Base-by-base conservation (phyloP, 2,329 filamentous ascomycete species). In the Aureobasidium sp. region DNA sequence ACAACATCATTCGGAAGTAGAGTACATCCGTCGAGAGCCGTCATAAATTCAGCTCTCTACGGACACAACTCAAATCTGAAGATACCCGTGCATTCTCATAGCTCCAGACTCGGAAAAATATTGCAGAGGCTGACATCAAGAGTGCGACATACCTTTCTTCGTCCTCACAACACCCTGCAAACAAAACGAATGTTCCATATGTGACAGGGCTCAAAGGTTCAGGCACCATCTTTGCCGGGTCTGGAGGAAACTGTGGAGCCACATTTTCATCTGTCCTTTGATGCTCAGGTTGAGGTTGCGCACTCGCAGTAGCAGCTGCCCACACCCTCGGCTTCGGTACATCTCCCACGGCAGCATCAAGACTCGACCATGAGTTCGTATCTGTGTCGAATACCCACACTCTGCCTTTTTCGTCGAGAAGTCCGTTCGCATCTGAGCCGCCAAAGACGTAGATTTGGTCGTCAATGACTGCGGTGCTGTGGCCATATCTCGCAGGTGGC, bases 131-230 rank as follows among this genome's bases (percentile, higher is more conserved):
- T 22, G n/a, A 44, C 22, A 22, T 44, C 9, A 6, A n/a, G 12
- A 17, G 27, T 3, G 9, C 9, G 12, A 53, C 22, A 22, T 59
- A 64, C 1, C 72, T 66, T 12, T 64, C 65, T 8, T 64, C 70
- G 0, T 63, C 58, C 1, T 66, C 65, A 7, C 70, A 69, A 6
- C 67, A 70, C 3, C 82, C 82, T 24, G 81, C 81, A 48, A 81
- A 72, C 0, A 84, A 69, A 50, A 84, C 73, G 8, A 85, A 69
- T 2, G 81, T 79, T 48, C 80, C 79, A 70, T 80, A 79, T 0
- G 73, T 69, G 59, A 74, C 71, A 2, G 70, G 59, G 5, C 69
- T 70, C 3, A 75, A 69, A 2, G 75, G 75, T 22, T 78, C 75
- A 4, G 76, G 76, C 0, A 78, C 72, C 31, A 70, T 66, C 54